Base-by-base conservation (phyloP, 768 basidiomycete species). In the Lentinula detonsa region DNA sequence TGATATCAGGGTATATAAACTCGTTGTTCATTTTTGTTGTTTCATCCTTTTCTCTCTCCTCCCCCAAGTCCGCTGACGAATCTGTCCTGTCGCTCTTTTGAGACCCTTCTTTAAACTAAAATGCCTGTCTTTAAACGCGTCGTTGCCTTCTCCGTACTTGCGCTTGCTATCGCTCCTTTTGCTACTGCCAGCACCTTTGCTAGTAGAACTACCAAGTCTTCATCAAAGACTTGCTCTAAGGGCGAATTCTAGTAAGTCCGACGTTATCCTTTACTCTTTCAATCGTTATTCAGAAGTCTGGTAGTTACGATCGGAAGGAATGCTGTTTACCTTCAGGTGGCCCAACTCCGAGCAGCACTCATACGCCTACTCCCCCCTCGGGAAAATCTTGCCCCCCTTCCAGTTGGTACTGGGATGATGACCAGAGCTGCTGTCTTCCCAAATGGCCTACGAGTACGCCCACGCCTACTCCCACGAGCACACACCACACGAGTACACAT, bases 341-440 rank as follows among this genome's bases (percentile, higher is more conserved):
- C 1, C 70, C 76, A 16, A 60, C 70, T 16, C 42, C 42, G 42
- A 43, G 15, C 15, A 67, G 66, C 48, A 72, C 78, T 8, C 50
- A 52, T 35, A 54, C 53, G 5, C 76, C 79, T 5, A 53, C 72
- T n/a, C 82, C 84, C n/a, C 82, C 83, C 28, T 72, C 72, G 48
- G 80, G 77, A 51, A 74, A 70, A 28, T 63, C 73, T 11, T 82
- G 82, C 71, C 83, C 82, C 39, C 73, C 76, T 23, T 72, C 70
- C 54, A 72, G 68, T 43, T 79, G 81, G 72, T 83, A 81, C 67
- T 86, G 84, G 84, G 70, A 73, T 62, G 57, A 63, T 4, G 71
- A 70, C 23, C 74, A 81, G 65, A 72, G 75, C 21, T 86, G 83
- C 73, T 86, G 85, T 68, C 76, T 80, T 28, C 85, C 86, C 58